A percentile compares a stretch with the other conserved stretches of the same genome.
phyloP scores from a whole-genome alignment of 495 filamentous ascomycete species.

The Aspergillus sclerotioniger region DNA sequence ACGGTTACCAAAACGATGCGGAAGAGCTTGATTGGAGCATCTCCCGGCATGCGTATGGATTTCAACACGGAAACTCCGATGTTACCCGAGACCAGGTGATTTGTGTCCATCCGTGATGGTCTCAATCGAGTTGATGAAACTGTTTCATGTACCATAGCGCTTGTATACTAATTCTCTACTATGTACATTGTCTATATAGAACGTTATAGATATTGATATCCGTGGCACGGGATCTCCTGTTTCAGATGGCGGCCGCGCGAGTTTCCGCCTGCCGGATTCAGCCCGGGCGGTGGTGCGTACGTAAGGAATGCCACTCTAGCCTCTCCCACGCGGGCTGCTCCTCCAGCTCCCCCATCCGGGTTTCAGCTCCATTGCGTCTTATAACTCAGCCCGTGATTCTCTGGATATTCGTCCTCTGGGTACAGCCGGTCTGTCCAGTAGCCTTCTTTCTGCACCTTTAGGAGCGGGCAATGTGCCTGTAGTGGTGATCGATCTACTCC shows the following conservation, averaged over 20 bases:
- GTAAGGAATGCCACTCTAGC: slow-evolving; percentile 50
- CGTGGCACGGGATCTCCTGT: not conserved
- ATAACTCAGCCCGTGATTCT: not conserved
- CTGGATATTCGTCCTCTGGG: not conserved
- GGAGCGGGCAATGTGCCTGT: slow-evolving; percentile 18
- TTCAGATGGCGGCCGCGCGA: not conserved
- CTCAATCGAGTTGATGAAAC: too few relatives aligned
- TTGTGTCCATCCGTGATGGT: too few relatives aligned
- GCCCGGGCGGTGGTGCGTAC: slow-evolving; percentile 23
- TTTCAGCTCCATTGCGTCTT: not conserved
- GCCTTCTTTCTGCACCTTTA: slow-evolving; percentile 1
- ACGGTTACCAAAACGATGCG: not conserved
- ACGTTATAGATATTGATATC: not conserved
- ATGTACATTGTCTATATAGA: not conserved
- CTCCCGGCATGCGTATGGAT: too few relatives aligned
- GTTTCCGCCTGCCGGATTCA: slow-evolving; percentile 25
- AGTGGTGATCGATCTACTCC: slow-evolving; percentile 7
- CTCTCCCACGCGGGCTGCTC: slow-evolving; percentile 25
- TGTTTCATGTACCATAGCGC: too few relatives aligned
- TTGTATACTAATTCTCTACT: not conserved
- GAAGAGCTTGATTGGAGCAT: too few relatives aligned
- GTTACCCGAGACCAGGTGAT: too few relatives aligned
- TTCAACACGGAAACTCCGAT: too few relatives aligned
- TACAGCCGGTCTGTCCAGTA: slow-evolving; percentile 4
- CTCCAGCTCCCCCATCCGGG: slow-evolving; percentile 8